These are phyloP conservation scores for Yamadazyma tumulicola DNA, from an alignment of 805 yeast species.

Conservation along the genomic window DNA sequence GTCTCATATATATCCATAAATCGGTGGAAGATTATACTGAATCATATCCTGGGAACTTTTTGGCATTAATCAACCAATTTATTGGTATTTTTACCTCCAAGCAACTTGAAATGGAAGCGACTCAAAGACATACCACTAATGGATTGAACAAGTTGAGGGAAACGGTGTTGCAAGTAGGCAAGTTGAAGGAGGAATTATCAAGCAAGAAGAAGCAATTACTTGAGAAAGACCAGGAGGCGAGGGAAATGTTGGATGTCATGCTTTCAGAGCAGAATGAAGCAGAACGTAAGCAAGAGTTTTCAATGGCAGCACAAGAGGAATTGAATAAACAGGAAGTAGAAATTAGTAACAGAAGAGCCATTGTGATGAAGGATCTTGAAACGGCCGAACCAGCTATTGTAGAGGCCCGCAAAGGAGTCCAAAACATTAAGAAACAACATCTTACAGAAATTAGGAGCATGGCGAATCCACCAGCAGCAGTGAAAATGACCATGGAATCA, in stretches of 20 bases:
- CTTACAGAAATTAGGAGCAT: conserved; percentile 84
- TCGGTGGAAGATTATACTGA: conserved; percentile 1
- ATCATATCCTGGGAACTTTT: conserved; percentile 9
- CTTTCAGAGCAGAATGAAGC: conserved; percentile 86
- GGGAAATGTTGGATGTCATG: conserved; percentile 68
- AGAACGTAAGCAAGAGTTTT: conserved; percentile 84
- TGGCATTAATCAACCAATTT: conserved; percentile 25
- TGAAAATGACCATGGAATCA: conserved; percentile 80
- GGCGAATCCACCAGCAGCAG: conserved; percentile 87
- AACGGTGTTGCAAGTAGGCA: conserved; percentile 68
- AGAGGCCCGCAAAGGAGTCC: conserved; percentile 88
- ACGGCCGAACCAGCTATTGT: conserved; percentile 79
- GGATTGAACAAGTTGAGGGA: conserved; percentile 78
- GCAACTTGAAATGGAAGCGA: conserved; percentile 51
- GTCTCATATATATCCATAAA: conserved; percentile 46
- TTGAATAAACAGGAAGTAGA: conserved; percentile 63
- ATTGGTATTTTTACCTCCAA: conserved; percentile 37
- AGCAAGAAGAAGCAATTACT: conserved; percentile 48
- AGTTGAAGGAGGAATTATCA: conserved; percentile 51
- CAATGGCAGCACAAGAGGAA: conserved; percentile 69
- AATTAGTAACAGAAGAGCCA: conserved; percentile 49
- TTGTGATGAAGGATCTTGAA: conserved; percentile 63
- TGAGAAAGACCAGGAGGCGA: conserved; percentile 65
- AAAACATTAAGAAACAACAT: conserved; percentile 88
- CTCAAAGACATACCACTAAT: conserved; percentile 64